phyloP scores from a whole-genome alignment of 1,139 yeast species.

The Pneumocystis oryctolagi region DNA sequence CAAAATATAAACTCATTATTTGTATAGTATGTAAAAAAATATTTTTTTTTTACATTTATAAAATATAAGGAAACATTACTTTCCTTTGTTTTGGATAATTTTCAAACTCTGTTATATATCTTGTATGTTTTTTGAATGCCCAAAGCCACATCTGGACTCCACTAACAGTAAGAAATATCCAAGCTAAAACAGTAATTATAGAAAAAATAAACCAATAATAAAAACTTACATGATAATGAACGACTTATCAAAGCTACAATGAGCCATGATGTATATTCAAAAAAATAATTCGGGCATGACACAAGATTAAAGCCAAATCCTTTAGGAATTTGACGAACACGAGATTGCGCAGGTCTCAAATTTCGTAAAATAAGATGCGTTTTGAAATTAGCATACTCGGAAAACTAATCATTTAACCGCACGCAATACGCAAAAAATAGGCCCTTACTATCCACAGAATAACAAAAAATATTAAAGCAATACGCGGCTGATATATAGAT shows the following conservation, averaged over 20 bases:
- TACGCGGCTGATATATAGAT: neutral
- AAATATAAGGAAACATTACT: conserved; percentile 45
- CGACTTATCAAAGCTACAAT: conserved; percentile 54
- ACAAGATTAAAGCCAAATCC: conserved; percentile 36
- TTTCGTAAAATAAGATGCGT: conserved; percentile 49
- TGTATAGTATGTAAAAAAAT: neutral
- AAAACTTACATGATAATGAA: conserved; percentile 34
- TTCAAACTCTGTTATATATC: conserved; percentile 54
- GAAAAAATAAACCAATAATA: neutral
- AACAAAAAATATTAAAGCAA: conserved; percentile 17
- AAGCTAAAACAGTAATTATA: conserved; percentile 24
- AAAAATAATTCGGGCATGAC: conserved; percentile 73
- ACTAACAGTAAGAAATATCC: conserved; percentile 55
- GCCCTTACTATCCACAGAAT: conserved; percentile 34
- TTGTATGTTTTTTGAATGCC: conserved; percentile 60
- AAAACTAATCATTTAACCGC: conserved; percentile 21
- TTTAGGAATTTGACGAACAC: conserved; percentile 36
- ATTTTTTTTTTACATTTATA: conserved; percentile 20
- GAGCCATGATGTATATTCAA: conserved; percentile 67
- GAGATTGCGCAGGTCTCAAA: conserved; percentile 37
- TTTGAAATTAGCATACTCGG: conserved; percentile 57
- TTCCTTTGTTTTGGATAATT: conserved; percentile 58
- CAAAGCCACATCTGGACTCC: conserved; percentile 65
- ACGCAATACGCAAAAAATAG: neutral
- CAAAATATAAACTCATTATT: neutral